Base-by-base conservation (phyloP, 345 rosid genomes). In the Cardamine chenopodiifolia region DNA sequence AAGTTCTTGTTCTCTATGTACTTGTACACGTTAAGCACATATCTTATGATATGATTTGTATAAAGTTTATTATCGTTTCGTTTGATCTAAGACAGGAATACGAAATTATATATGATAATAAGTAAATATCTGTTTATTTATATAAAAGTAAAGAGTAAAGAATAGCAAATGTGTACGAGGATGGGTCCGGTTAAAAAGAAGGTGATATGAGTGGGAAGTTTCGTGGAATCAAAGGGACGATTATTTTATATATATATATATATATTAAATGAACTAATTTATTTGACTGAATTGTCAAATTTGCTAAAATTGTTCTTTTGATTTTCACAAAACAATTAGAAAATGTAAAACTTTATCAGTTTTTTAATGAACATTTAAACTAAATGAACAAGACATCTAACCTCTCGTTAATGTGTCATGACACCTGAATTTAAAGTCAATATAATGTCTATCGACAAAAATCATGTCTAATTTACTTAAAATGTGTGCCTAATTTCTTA, bases 171-270 rank as follows among this genome's bases (percentile, higher is more conserved):
- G 80, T 47, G 70, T 69, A 54, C 50, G 74, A 76, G 65, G 32
- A 76, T 70, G 75, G 80, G 80, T 62, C 80, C 80, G 45, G 8
- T 45, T 70, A 4, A 39, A 70, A 70, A 55, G 44, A 26, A 45
- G 31, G 2, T 55, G 74, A 7, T 42, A 76, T 68, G 49, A 68
- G 79, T 69, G 75, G 26, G 59, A 44, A 54, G 75, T 76, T 63
- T 76, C 80, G 80, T 76, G 71, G 75, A 76, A 70, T 76, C 52
- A 70, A 76, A 76, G 75, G 75, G 80, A 76, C 75, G 60, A 76
- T 76, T 53, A 76, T 70, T 61, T 76, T 73, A 34, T 18, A 48
- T 45, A 1, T 34, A n/a, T 26, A 34, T 35, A 2, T 12, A 25
- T 23, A 1, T 39, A 12, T 23, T 39, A 39, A 11, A 40, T 55